A percentile compares a stretch with the other conserved stretches of the same genome.
phyloP scores from a whole-genome alignment of 116 monocot species.

The Zostera marina region DNA sequence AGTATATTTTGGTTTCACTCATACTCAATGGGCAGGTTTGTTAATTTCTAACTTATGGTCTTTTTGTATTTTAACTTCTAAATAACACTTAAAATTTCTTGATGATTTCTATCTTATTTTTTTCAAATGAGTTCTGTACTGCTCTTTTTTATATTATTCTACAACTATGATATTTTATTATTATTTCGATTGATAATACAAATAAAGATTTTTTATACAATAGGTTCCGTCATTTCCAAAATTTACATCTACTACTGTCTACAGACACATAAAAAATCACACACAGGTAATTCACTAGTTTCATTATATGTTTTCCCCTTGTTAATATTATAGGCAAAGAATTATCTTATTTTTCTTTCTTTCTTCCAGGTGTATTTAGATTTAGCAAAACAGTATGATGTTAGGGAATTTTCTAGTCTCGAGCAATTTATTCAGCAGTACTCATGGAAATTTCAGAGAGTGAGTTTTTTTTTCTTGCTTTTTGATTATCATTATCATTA shows the following conservation, averaged over 20 bases:
- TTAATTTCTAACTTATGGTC: conserved; percentile 2
- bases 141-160: neutral
- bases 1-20: conserved; percentile 80
- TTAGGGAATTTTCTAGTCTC: conserved; percentile 49
- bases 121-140: neutral
- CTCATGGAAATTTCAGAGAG: conserved; percentile 54
- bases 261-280: too few relatives aligned
- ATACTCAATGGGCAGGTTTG: conserved; percentile 82
- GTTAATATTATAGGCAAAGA: too few relatives aligned
- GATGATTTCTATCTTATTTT: neutral
- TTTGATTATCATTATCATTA: too few relatives aligned
- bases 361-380: conserved; percentile 50
- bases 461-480: conserved; percentile 3
- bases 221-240: conserved; percentile 77
- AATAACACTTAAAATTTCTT: neutral
- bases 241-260: conserved; percentile 56
- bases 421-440: conserved; percentile 54
- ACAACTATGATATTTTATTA: neutral
- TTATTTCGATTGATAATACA: neutral
- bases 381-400: conserved; percentile 39
- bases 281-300: too few relatives aligned
- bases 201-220: conserved; percentile 4
- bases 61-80: neutral
- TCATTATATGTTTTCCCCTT: too few relatives aligned
- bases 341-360: neutral